Base-by-base conservation (phyloP, 225 moss, liverwort and hornwort genomes). In the Sphagnum tenellum region DNA sequence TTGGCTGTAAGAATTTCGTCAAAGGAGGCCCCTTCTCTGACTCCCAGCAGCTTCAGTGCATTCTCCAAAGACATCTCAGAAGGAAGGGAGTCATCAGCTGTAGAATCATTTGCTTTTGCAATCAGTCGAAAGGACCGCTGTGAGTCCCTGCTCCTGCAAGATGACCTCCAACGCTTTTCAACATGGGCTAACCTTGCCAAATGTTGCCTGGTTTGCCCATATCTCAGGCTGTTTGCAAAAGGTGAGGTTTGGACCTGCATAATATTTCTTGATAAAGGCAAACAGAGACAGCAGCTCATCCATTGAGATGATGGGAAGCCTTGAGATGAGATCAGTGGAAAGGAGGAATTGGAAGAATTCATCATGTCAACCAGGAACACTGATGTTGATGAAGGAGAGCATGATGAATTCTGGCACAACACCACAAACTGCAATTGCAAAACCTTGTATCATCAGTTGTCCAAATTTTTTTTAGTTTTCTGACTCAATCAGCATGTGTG, bases 1-100 rank as follows among this genome's bases (percentile, higher is more conserved):
- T 94, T 91, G 44, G 94, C 94, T 48, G 78, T 83, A 70, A 91
- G 53, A 57, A 94, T 91, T 64, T 94, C 91, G 62, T 89, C 91
- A 66, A 94, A 94, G n/a, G 94, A 83, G 55, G 89, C 89, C 46
- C 89, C 91, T 73, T 91, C 87, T 71, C 76, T 74, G 64, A 94
- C 87, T 58, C 91, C 94, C 71, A 94, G 79, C 65, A 94, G 66
- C 80, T 91, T 86, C 78, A 94, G 64, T 7, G 94, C 94, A 75
- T 76, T 85, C 77, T 94, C 91, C 50, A 85, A 62, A 12, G 87
- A 86, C 91, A 89, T 88, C 77, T 89, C 91, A 44, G 87, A 86
- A n/a, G 93, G 88, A 50, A 88, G 79, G 29, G 90, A 88, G 66
- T 90, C 93, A 66, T 93, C 93, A 57, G 89, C 80, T 48, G 80